Evolutionary conservation across 1,139 yeast species (phyloP).

Genomic region (Kazachstania sp.): DNA sequence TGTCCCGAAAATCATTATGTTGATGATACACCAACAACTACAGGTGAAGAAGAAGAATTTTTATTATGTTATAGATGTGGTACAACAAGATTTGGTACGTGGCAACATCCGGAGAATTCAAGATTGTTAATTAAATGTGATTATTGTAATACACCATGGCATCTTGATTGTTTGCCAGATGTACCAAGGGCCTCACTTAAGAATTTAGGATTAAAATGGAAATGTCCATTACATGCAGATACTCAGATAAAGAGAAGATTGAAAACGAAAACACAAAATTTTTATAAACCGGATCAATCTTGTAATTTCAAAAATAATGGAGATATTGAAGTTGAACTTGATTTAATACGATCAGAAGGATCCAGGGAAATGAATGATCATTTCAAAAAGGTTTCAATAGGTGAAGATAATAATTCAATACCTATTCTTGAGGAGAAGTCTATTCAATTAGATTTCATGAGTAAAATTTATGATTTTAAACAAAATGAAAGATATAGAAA

Average conservation of each 20-base stretch:
- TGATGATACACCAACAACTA: neutral
- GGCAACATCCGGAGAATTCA: slow-evolving; percentile 41
- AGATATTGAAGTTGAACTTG: slow-evolving; percentile 49
- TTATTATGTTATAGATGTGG: slow-evolving; percentile 72
- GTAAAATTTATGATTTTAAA: slow-evolving; percentile 34
- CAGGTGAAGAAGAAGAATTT: slow-evolving; percentile 48
- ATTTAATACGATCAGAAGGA: slow-evolving; percentile 39
- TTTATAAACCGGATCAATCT: slow-evolving; percentile 45
- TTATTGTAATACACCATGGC: slow-evolving; percentile 84
- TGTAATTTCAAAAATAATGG: slow-evolving; percentile 61
- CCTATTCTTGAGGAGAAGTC: slow-evolving; percentile 55
- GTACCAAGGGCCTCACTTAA: slow-evolving; percentile 74
- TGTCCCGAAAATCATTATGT: slow-evolving; percentile 44
- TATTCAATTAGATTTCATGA: slow-evolving; percentile 66
- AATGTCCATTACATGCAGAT: slow-evolving; percentile 76
- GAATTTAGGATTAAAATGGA: slow-evolving; percentile 78
- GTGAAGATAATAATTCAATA: slow-evolving; percentile 13
- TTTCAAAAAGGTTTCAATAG: slow-evolving; percentile 31
- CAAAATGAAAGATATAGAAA: slow-evolving; percentile 18
- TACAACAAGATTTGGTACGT: slow-evolving; percentile 35
- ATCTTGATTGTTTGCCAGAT: slow-evolving; percentile 70
- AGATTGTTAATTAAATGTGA: slow-evolving; percentile 67
- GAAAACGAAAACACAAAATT: slow-evolving; percentile 43
- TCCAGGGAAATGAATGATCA: slow-evolving; percentile 34
- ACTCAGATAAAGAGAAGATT: slow-evolving; percentile 34